These are phyloP conservation scores for Loxodes magnus DNA, from an alignment of 73 alveolate genomes.

Conservation along the genomic window DNA sequence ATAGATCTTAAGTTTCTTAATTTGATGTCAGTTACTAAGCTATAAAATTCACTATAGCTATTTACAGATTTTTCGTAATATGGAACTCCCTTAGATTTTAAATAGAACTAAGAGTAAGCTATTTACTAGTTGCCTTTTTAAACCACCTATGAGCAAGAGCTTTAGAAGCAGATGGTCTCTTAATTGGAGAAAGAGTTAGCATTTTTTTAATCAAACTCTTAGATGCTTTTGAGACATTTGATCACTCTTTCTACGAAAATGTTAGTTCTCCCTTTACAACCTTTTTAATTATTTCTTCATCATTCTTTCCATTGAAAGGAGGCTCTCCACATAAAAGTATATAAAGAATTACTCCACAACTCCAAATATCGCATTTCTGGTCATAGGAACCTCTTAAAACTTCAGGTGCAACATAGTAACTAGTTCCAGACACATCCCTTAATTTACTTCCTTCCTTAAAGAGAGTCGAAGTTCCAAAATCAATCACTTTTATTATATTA, in stretches of 20 bases:
- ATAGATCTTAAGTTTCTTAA: slow-evolving; percentile 40
- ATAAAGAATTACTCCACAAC: slow-evolving; percentile 35
- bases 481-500: slow-evolving; percentile 6
- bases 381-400: slow-evolving; percentile 17
- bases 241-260: slow-evolving; percentile 31
- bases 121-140: not conserved
- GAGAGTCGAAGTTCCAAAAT: slow-evolving; percentile 9
- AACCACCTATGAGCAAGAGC: slow-evolving; percentile 24
- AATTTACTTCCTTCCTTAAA: not conserved
- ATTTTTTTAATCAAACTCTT: slow-evolving; percentile 21
- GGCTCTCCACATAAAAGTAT: slow-evolving; percentile 27
- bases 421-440: slow-evolving; percentile 2
- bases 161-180: slow-evolving; percentile 19
- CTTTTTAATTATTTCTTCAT: slow-evolving; percentile 2
- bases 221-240: slow-evolving; percentile 28
- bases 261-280: slow-evolving; percentile 15
- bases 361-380: slow-evolving; percentile 31
- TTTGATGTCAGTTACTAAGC: slow-evolving; percentile 40
- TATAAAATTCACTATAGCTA: slow-evolving; percentile 51
- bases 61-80: slow-evolving; percentile 34
- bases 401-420: slow-evolving; percentile 31
- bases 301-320: slow-evolving; percentile 22
- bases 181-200: slow-evolving; percentile 11
- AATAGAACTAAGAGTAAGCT: slow-evolving; percentile 9
- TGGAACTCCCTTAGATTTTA: not conserved